Conservation (phyloP, 768 basidiomycete species). For the Tulasnella sp. region DNA sequence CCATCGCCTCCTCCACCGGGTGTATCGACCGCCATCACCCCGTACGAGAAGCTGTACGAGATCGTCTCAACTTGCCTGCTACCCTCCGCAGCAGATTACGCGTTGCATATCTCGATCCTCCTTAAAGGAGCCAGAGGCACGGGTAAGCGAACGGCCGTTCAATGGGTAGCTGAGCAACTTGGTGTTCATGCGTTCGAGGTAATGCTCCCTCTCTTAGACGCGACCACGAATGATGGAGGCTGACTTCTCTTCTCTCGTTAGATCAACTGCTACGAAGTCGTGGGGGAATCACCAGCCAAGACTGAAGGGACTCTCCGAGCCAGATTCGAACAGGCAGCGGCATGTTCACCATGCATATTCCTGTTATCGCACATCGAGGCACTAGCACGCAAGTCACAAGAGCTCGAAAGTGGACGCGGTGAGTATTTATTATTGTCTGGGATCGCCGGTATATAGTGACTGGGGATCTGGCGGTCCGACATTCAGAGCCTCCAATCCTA, state of each 20-base stretch:
- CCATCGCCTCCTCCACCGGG: not conserved
- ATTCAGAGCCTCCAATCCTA: slow-evolving; percentile 45
- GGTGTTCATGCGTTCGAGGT: slow-evolving; percentile 79
- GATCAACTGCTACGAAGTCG: slow-evolving; percentile 77
- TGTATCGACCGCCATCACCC: not conserved
- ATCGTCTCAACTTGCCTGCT: slow-evolving; percentile 50
- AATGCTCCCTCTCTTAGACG: too few relatives aligned
- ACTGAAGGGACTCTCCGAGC: slow-evolving; percentile 63
- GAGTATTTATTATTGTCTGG: slow-evolving; percentile 12
- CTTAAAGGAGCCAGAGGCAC: slow-evolving; percentile 68
- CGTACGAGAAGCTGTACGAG: slow-evolving; percentile 41
- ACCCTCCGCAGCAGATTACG: slow-evolving; percentile 44
- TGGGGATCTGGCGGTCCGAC: not conserved
- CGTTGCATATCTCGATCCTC: slow-evolving; percentile 57
- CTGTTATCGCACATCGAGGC: slow-evolving; percentile 75
- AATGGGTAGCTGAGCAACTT: slow-evolving; percentile 30
- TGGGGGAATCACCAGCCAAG: slow-evolving; percentile 65
- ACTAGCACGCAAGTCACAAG: slow-evolving; percentile 55
- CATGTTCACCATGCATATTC: slow-evolving; percentile 76
- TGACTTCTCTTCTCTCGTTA: slow-evolving; percentile 26
- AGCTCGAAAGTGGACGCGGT: slow-evolving; percentile 56
- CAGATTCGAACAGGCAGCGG: slow-evolving; percentile 62
- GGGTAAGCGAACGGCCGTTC: slow-evolving; percentile 64
- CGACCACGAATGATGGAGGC: not conserved
- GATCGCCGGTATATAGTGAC: not conserved